Conservation (phyloP, 176 grass and related monocot genomes). For the Zea luxurians region DNA sequence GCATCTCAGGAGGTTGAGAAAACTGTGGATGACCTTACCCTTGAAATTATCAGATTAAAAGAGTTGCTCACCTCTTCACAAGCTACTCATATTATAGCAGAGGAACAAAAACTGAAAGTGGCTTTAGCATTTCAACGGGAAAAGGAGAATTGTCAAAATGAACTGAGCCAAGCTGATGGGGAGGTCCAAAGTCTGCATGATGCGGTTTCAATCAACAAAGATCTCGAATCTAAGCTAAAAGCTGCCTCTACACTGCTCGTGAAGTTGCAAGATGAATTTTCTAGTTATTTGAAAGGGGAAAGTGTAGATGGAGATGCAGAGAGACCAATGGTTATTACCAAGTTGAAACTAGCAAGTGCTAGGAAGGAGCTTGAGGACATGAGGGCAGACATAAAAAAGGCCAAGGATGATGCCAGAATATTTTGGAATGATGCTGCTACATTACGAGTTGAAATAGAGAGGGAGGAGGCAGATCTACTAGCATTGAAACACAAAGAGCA, state of each 20-base stretch:
- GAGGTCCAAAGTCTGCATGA: constrained; percentile 52
- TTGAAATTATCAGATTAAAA: constrained; percentile 57
- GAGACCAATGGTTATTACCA: not conserved
- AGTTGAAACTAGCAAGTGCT: constrained; percentile 10
- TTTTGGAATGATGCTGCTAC: constrained; percentile 56
- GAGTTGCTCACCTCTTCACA: constrained; percentile 59
- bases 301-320: constrained; percentile 11
- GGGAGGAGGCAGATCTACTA: constrained; percentile 42
- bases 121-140: constrained; percentile 59
- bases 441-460: constrained; percentile 60
- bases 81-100: constrained; percentile 59
- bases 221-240: constrained; percentile 57
- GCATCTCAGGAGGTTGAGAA: constrained; percentile 59
- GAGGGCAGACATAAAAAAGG: constrained; percentile 50
- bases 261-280: constrained; percentile 49
- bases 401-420: constrained; percentile 56
- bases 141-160: constrained; percentile 55
- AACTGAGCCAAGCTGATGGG: constrained; percentile 58
- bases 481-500: constrained; percentile 56
- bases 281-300: constrained; percentile 42
- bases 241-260: constrained; percentile 46
- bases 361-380: constrained; percentile 65
- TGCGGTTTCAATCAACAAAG: constrained; percentile 35
- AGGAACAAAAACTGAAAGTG: constrained; percentile 56
- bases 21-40: constrained; percentile 56